Conservation (phyloP, 2,329 filamentous ascomycete genomes). For the Ceratocystis lukuohia region DNA sequence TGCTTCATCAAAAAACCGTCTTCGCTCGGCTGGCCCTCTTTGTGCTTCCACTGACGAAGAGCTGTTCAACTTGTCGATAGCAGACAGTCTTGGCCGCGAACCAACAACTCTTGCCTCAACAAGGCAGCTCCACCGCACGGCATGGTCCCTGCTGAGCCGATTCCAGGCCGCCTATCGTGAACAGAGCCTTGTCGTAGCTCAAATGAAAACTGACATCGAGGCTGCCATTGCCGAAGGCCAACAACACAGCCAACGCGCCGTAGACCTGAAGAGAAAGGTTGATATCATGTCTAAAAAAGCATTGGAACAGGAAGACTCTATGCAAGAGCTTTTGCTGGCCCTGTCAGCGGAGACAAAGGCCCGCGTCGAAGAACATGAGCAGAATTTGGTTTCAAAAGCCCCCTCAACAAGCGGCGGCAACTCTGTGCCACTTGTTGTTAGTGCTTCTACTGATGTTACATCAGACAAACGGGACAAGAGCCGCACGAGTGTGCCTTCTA, state of each 20-base stretch:
- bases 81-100: constrained; percentile 34
- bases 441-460: neutral
- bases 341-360: constrained; percentile 39
- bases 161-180: constrained; percentile 47
- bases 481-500: constrained; percentile 14
- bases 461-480: neutral
- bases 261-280: constrained; percentile 45
- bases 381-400: neutral
- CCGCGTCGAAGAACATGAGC: constrained; percentile 29
- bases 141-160: constrained; percentile 39
- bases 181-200: constrained; percentile 36
- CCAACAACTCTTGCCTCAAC: constrained; percentile 15
- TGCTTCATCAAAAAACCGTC: neutral
- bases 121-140: constrained; percentile 29
- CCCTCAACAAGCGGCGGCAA: neutral
- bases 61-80: constrained; percentile 42
- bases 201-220: constrained; percentile 40
- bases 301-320: constrained; percentile 39
- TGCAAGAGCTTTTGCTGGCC: constrained; percentile 38
- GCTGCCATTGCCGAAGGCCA: constrained; percentile 40
- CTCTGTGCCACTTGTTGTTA: neutral
- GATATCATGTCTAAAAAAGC: constrained; percentile 44
- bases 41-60: constrained; percentile 34
- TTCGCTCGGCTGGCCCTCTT: constrained; percentile 6
- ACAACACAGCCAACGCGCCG: constrained; percentile 40